A percentile compares a stretch with the other conserved stretches of the same genome.
Conservation (phyloP, 371 early-diverging fungal species). For the Haplosporangium sp. region DNA sequence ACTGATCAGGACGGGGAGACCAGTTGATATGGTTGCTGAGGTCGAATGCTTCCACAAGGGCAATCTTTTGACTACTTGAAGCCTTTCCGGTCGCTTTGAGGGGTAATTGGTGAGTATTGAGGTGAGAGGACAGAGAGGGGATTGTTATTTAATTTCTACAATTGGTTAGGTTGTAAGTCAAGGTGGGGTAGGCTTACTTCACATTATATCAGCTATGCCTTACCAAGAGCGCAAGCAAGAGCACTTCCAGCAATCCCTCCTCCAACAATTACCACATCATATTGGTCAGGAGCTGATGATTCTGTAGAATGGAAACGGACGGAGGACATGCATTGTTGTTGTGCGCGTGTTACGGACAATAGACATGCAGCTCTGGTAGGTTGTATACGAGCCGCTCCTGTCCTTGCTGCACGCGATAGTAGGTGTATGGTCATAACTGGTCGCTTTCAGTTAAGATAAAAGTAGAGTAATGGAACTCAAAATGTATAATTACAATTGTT, state of each 20-base stretch:
- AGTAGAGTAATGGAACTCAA: not conserved
- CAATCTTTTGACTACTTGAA: conserved; percentile 67
- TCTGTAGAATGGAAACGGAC: conserved; percentile 33
- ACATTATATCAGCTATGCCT: not conserved
- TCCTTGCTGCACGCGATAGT: conserved; percentile 19
- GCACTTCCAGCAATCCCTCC: conserved; percentile 94
- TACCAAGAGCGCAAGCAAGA: conserved; percentile 86
- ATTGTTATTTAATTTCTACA: not conserved
- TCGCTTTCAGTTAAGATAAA: not conserved
- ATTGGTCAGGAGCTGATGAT: conserved; percentile 53
- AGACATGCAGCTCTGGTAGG: conserved; percentile 12
- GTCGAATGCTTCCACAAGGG: conserved; percentile 83
- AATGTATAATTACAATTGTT: not conserved
- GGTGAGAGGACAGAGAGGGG: not conserved
- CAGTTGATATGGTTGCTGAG: conserved; percentile 63
- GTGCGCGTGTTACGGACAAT: conserved; percentile 4
- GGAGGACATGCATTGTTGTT: conserved; percentile 10
- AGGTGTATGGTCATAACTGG: conserved; percentile 11
- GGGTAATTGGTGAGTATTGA: not conserved
- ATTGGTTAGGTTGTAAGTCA: not conserved
- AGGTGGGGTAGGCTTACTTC: not conserved
- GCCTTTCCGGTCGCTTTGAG: conserved; percentile 65
- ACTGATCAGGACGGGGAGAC: conserved; percentile 62
- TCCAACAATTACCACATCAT: conserved; percentile 91
- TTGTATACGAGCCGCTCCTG: conserved; percentile 10